phyloP scores from a whole-genome alignment of 768 basidiomycete genomes.

The Amyloporia xantha region DNA sequence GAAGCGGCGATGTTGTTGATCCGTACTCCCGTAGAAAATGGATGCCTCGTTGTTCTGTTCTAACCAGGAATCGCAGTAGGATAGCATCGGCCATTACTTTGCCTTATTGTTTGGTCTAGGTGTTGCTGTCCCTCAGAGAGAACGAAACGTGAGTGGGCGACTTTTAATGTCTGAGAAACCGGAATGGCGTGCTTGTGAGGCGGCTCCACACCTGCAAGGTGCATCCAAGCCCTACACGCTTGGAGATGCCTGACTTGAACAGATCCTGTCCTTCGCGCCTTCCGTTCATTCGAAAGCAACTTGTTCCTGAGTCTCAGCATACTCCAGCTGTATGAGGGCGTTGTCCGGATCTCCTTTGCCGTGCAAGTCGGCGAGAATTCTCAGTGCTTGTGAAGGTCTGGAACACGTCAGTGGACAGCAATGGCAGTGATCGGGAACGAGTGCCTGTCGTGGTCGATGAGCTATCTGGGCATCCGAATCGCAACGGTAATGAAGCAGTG shows the following conservation, averaged over 20 bases:
- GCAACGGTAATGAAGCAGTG: constrained; percentile 2
- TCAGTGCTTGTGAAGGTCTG: constrained; percentile 43
- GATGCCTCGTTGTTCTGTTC: no score
- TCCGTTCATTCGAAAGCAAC: constrained; percentile 56
- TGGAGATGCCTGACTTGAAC: constrained; percentile 56
- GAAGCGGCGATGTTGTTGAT: no score
- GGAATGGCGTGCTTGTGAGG: constrained; percentile 65
- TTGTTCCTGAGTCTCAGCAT: constrained; percentile 54
- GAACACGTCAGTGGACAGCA: neutral
- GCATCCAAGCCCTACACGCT: constrained; percentile 64
- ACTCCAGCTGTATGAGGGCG: constrained; percentile 66
- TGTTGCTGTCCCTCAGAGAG: no score
- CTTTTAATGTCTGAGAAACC: no score
- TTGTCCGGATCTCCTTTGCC: constrained; percentile 50
- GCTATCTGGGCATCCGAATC: constrained; percentile 46
- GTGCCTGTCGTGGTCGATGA: constrained; percentile 54
- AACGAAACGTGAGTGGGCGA: no score
- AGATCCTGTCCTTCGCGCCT: constrained; percentile 73
- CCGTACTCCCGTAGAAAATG: no score
- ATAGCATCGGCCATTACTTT: no score
- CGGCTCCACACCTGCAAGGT: constrained; percentile 81
- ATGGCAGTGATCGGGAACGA: neutral
- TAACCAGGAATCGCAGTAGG: no score
- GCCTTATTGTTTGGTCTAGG: no score
- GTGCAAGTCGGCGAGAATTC: constrained; percentile 71